Evolutionary conservation across 768 basidiomycete species (phyloP), one percentile per base, ranked within the genome.

Genomic region (Phlebiopsis flavidoalba): DNA sequence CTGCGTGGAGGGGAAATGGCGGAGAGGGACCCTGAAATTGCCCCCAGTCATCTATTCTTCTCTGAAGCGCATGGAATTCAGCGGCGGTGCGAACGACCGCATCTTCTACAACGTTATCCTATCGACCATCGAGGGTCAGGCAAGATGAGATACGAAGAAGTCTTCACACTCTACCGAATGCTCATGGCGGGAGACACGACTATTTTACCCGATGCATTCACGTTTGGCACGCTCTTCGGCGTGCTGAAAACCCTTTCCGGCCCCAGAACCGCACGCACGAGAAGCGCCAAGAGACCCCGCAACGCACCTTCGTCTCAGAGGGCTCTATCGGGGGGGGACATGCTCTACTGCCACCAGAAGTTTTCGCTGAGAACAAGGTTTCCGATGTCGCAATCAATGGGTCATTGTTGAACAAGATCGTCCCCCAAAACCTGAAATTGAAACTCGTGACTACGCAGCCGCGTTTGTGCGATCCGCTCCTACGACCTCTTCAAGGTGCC

Each of bases 351-450:
- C 24, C 54, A 55, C 43, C 43, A 22, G 6, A 14, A 24, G 11
- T 26, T n/a, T 6, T n/a, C n/a, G 15, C 8, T 15, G 3, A 6
- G 6, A 17, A 31, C 2, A 12, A 19, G 26, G 19, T n/a, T 31
- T 46, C 6, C 0, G 37, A 36, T 12, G 51, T 53, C 11, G 58
- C 68, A 1, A 24, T 70, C 53, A 60, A 62, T 55, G 15, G 17
- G 26, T 35, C 57, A 69, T 69, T 79, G 1, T 66, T 84, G 40
- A 77, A 77, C 63, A 64, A 74, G 26, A 75, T 76, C 1, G 71
- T 85, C 5, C n/a, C n/a, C n/a, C 75, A 76, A n/a, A 71, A 76
- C 0, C 81, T 83, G 63, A n/a, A n/a, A 67, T 85, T 57, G 67
- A 66, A 0, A 65, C 69, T 10, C 70, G 71, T 2, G 84, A 85